Evolutionary conservation across 305 asterid species (phyloP), one percentile per base, ranked within the genome.

Genomic region (Ilex paraguariensis): DNA sequence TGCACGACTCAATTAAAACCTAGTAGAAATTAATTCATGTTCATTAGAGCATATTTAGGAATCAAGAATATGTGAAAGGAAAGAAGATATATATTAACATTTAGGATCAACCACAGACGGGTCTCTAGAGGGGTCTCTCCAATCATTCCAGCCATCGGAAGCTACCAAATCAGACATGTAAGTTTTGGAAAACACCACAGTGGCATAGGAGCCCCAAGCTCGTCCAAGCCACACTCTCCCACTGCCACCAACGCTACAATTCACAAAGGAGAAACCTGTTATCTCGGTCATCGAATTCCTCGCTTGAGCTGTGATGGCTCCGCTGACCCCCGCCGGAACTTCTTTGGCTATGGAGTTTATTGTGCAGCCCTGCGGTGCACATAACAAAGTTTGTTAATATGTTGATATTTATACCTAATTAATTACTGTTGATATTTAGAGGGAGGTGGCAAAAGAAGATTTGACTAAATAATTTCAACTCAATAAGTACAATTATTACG

Each of bases 141-240:
- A 87, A 42, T 87, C 79, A 61, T 83, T 71, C 97, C 95, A 89
- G 31, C 97, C 97, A 57, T 78, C 84, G 7, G 82, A 40, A 50
- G 91, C 69, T 30, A 91, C 86, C 5, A 83, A 84, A 3, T 76
- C 70, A 17, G 96, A 78, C 96, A 91, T 84, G 68, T 76, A 72
- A 2, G 90, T 78, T 50, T 79, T 77, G 0, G 87, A 66, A 59
- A 91, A 91, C 13, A 91, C 58, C 0, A 78, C 76, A 0, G 87
- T 88, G 1, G 98, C 80, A 36, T 83, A 88, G 48, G 66, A 62
- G 0, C 98, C 90, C 98, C 98, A 91, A 1, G 98, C 95, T 70
- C 96, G 70, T 2, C 98, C 98, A 1, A 91, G 79, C 96, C 84
- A 88, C 65, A 86, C 90, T 65, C 71, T 84, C 10, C 95, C 98